phyloP scores from a whole-genome alignment of 371 early-diverging fungal species.

The Quaeritorhiza haematococci region DNA sequence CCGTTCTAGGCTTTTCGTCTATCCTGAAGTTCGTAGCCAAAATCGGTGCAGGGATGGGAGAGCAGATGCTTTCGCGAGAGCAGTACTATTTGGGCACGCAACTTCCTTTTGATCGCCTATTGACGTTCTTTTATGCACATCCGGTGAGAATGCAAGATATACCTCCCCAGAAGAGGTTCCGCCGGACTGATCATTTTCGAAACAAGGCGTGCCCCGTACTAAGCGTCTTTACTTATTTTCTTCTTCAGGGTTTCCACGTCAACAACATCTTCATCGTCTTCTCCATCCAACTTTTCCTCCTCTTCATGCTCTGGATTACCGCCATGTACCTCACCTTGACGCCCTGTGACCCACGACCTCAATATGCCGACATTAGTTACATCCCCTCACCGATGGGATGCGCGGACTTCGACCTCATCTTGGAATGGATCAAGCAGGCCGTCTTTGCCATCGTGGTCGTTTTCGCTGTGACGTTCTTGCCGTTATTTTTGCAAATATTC shows the following conservation, averaged over 20 bases:
- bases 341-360: constrained; percentile 41
- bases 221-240: background rate
- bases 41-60: constrained; percentile 90
- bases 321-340: constrained; percentile 61
- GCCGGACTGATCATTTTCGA: no score
- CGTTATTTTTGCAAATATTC: constrained; percentile 78
- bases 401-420: constrained; percentile 66
- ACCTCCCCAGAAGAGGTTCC: background rate
- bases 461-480: constrained; percentile 64
- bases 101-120: constrained; percentile 76
- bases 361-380: constrained; percentile 13
- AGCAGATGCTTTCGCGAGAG: constrained; percentile 87
- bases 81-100: constrained; percentile 83
- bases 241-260: constrained; percentile 71
- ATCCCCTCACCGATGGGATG: constrained; percentile 55
- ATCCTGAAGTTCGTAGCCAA: constrained; percentile 86
- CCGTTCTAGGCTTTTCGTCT: constrained; percentile 58
- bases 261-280: constrained; percentile 87
- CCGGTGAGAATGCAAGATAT: constrained; percentile 1
- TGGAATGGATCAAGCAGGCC: constrained; percentile 79
- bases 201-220: no score
- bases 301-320: constrained; percentile 69
- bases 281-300: constrained; percentile 78
- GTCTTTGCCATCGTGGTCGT: constrained; percentile 24
- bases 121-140: constrained; percentile 65